Percentiles rank a stretch among this genome's conserved stretches.
Evolutionary conservation across 306 rosid genomes (phyloP).

Genomic region (Ammopiptanthus mongolicus): DNA sequence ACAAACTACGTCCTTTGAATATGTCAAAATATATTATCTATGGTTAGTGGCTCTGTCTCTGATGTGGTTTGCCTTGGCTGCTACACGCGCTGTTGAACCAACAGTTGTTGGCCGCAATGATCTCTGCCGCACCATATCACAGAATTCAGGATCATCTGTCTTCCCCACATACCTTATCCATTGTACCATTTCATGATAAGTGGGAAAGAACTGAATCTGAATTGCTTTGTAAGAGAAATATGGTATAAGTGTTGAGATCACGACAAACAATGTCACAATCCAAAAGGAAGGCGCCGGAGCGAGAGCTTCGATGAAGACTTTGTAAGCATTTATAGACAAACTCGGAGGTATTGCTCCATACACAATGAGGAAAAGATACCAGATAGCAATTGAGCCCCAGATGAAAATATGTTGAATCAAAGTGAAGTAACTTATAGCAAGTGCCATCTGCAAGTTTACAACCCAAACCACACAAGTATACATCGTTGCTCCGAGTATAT

Average conservation of each 20-base stretch:
- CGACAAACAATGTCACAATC: slow-evolving; percentile 61
- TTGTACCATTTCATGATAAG: slow-evolving; percentile 68
- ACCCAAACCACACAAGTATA: slow-evolving; percentile 85
- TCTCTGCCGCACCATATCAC: slow-evolving; percentile 46
- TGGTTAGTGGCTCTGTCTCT: slow-evolving; percentile 26
- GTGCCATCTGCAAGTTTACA: slow-evolving; percentile 94
- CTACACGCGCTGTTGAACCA: slow-evolving; percentile 81
- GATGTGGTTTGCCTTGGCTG: slow-evolving; percentile 39
- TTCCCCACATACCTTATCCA: slow-evolving; percentile 70
- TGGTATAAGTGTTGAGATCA: slow-evolving; percentile 65
- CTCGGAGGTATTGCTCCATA: slow-evolving; percentile 62
- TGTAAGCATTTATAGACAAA: slow-evolving; percentile 58
- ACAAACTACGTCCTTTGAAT: slow-evolving; percentile 11
- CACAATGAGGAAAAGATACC: slow-evolving; percentile 71
- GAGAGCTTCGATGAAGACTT: slow-evolving; percentile 68
- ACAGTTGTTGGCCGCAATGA: slow-evolving; percentile 48
- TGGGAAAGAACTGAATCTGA: slow-evolving; percentile 81
- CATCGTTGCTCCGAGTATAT: slow-evolving; percentile 81
- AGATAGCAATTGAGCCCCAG: slow-evolving; percentile 81
- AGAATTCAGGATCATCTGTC: slow-evolving; percentile 54
- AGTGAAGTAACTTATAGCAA: slow-evolving; percentile 85
- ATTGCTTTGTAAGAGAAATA: slow-evolving; percentile 67
- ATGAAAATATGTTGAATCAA: slow-evolving; percentile 79
- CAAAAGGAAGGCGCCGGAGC: slow-evolving; percentile 74
- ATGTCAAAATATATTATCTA: slow-evolving; percentile 15